These are phyloP conservation scores for Ceratocystis cubensis DNA, from an alignment of 2,329 filamentous ascomycete species.

Conservation along the genomic window DNA sequence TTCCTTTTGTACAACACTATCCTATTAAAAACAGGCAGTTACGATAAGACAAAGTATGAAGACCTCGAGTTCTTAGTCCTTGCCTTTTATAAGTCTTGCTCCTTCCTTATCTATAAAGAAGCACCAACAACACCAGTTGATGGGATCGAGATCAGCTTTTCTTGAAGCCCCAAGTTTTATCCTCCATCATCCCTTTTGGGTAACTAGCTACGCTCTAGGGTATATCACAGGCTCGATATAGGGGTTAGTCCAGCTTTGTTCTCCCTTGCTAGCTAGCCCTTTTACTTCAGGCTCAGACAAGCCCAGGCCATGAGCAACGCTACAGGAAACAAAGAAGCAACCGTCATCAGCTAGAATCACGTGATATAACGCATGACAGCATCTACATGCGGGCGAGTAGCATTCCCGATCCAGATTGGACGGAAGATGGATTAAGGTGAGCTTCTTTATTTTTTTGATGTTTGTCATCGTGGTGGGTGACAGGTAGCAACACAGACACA, in stretches of 20 bases:
- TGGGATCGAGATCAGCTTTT: neutral
- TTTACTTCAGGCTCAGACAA: neutral
- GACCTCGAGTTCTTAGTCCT: neutral
- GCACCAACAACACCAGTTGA: too few species aligned
- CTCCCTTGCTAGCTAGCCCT: neutral
- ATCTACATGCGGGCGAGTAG: conserved; percentile 1
- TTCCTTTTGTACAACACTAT: neutral
- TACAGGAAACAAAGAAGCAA: neutral
- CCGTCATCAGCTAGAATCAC: neutral
- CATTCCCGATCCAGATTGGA: neutral
- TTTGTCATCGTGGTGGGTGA: neutral
- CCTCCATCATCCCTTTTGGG: neutral
- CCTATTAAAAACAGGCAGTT: neutral
- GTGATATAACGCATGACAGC: neutral
- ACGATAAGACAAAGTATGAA: neutral
- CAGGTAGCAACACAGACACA: conserved; percentile 6
- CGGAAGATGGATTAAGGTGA: neutral
- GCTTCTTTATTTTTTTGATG: neutral
- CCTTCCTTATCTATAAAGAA: too few species aligned
- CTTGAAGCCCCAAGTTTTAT: too few species aligned
- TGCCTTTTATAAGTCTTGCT: too few species aligned
- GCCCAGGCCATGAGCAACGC: neutral
- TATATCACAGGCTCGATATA: neutral
- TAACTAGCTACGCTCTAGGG: neutral
- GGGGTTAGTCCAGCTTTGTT: neutral